Base-by-base conservation (phyloP, 345 rosid genomes). In the Eucalyptus regnans region DNA sequence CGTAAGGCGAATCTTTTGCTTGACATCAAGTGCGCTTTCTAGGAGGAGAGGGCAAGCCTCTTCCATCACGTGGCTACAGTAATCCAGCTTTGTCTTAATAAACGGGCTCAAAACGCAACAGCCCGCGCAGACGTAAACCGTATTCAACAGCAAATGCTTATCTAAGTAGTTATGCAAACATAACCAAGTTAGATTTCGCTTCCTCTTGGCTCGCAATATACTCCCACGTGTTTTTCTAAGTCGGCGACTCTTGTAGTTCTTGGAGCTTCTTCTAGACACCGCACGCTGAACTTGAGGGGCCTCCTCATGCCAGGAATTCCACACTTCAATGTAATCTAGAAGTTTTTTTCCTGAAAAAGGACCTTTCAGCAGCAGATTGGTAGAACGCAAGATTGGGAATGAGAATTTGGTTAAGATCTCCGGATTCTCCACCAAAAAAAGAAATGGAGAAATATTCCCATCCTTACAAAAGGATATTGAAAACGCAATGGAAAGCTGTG, bases 401-500 rank as follows among this genome's bases (percentile, higher is more conserved):
- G 37, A 64, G 76, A n/a, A 64, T 64, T n/a, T 14, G 2, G 6
- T n/a, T n/a, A n/a, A 64, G 37, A 60, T 5, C 66, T 81, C 1
- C 46, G 22, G 27, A 52, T 52, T 52, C 54, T 1, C 4, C 23
- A 0, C 56, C 56, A 8, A 1, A 6, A 0, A 1, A 51, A 17
- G 0, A 51, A 51, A 1, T 17, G 9, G 4, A n/a, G n/a, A n/a
- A n/a, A 50, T 13, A 50, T 1, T 13, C 51, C 6, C 3, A 50
- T 15, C 0, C 7, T 5, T 5, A 0, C 0, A 50, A 14, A 50
- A 5, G 52, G 7, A 0, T 0, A 50, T 50, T 50, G 7, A 50
- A 50, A 50, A 12, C 0, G 7, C 56, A 52, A 52, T 1, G 56
- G 56, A 52, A 7, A 52, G 2, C 56, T 52, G 56, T 52, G 23